These are phyloP conservation scores for Alternaria gansuensis DNA, from an alignment of 2,329 filamentous ascomycete genomes.

Conservation along the genomic window DNA sequence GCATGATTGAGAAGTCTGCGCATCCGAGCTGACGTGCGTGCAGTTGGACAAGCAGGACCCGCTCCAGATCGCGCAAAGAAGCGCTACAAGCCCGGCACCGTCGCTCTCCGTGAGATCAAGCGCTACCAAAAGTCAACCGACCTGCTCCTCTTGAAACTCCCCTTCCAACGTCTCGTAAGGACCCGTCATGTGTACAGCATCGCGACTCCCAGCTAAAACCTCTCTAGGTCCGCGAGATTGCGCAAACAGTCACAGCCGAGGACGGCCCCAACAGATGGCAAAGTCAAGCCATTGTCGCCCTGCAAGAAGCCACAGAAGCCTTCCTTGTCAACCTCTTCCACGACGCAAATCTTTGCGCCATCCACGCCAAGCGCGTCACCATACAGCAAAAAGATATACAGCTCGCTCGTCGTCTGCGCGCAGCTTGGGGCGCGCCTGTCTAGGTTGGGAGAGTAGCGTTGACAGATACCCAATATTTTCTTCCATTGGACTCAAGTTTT, in stretches of 20 bases:
- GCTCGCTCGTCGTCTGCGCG: constrained; percentile 91
- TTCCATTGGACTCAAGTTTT: constrained; percentile 1
- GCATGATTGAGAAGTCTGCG: not conserved
- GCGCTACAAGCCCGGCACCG: constrained; percentile 71
- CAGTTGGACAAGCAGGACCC: constrained; percentile 47
- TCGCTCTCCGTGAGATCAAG: constrained; percentile 98
- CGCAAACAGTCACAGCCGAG: constrained; percentile 69
- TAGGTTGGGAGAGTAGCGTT: constrained; percentile 16
- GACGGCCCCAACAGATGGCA: constrained; percentile 79
- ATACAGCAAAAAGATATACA: constrained; percentile 99
- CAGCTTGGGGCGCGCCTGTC: constrained; percentile 63
- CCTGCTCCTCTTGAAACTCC: constrained; percentile 94
- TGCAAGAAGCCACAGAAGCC: constrained; percentile 98
- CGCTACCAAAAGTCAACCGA: constrained; percentile 98
- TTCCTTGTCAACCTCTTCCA: constrained; percentile 98
- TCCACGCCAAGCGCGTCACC: constrained; percentile 99
- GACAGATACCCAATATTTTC: constrained; percentile 25
- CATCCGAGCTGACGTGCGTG: constrained; percentile 15
- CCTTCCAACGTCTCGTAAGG: constrained; percentile 87
- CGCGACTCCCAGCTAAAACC: constrained; percentile 61
- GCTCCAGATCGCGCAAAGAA: constrained; percentile 46
- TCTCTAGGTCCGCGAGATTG: constrained; percentile 75
- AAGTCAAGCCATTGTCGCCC: constrained; percentile 94
- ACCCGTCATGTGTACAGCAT: too few species aligned
- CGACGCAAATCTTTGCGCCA: constrained; percentile 97